Base-by-base conservation (phyloP, 331 rosid species). In the Spiraea crenata region DNA sequence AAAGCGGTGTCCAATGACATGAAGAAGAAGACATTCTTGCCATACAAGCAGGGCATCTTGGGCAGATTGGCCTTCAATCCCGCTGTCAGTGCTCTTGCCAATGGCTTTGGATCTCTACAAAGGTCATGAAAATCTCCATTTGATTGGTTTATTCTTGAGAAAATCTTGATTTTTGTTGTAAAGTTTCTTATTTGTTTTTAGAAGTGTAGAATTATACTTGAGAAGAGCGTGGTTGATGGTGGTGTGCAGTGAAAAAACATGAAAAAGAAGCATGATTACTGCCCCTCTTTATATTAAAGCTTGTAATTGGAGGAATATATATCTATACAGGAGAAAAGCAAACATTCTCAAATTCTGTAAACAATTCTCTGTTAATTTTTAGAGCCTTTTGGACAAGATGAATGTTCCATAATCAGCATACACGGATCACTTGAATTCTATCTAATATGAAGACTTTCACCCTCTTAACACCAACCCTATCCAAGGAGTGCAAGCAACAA, bases 21-120 rank as follows among this genome's bases (percentile, higher is more conserved):
- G 77, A 93, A 93, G 88, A 93, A 87, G 85, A 93, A 56, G 79
- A 93, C 95, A 7, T 93, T 80, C 75, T 82, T 93, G 87, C 99
- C 99, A 1, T 93, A 89, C 84, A 91, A 86, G 77, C 95, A 85
- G 57, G 96, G 96, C 31, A 85, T 93, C 75, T 44, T 93, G 81
- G 98, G 97, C 3, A 80, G 85, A 60, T 75, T 87, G 45, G 83
- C 96, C 39, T 76, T 81, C 76, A 81, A 81, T 79, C 88, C 88
- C 5, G 82, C 86, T 2, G 59, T 70, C 31, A 78, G 74, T 67
- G 81, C 89, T 16, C 76, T 82, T 5, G 67, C 86, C 50, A 79
- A 77, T 71, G 89, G 95, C 58, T 85, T 85, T 63, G 87, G 92
- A 31, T 67, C 73, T 70, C 70, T 74, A 38, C 51, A 83, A 5